Base-by-base conservation (phyloP, 2,329 filamentous ascomycete species). In the Aspergillus quadrilineatus region DNA sequence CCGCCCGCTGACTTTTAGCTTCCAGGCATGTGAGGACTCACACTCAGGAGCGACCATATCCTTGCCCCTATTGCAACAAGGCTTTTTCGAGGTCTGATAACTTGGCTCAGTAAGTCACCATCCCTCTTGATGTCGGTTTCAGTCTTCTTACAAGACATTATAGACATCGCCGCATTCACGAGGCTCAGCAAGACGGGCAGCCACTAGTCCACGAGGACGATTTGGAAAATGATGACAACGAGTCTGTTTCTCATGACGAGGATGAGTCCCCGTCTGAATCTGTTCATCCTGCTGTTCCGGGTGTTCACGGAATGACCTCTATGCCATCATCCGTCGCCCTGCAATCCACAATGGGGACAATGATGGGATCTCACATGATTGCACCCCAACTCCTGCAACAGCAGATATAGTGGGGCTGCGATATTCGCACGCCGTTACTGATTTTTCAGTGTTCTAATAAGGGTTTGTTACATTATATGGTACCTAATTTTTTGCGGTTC, bases 61-160 rank as follows among this genome's bases (percentile, higher is more conserved):
- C 95, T 73, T 99, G 94, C 85, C 89, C 90, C 67, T 88, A 96
- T 76, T 99, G 94, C 85, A 96, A 90, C 83, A 97, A 97, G 82
- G 93, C 93, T 64, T 99, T 99, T 77, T 97, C 94, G 58, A 85
- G 94, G 78, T 97, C 93, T 70, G 94, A 99, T 80, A 99, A 99
- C 76, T 89, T 99, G 77, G 94, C 94, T 75, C 94, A 99, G 89
- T 96, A 91, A 76, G 82, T 75, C 57, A 36, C 30, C 17, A 50
- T 30, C 14, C 39, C 37, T n/a, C 54, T 55, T 36, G 34, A 7
- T 12, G 12, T 15, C 32, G 6, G 4, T 10, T 10, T 28, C 30
- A 26, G 9, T 45, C 47, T 45, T 51, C 72, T 84, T 70, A 80
- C 73, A 53, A 55, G 42, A 47, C 57, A 61, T 58, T 61, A 30